Evolutionary conservation across 2,329 filamentous ascomycete genomes (phyloP), one percentile per base, ranked within the genome.

Genomic region (Fusarium hainanense): DNA sequence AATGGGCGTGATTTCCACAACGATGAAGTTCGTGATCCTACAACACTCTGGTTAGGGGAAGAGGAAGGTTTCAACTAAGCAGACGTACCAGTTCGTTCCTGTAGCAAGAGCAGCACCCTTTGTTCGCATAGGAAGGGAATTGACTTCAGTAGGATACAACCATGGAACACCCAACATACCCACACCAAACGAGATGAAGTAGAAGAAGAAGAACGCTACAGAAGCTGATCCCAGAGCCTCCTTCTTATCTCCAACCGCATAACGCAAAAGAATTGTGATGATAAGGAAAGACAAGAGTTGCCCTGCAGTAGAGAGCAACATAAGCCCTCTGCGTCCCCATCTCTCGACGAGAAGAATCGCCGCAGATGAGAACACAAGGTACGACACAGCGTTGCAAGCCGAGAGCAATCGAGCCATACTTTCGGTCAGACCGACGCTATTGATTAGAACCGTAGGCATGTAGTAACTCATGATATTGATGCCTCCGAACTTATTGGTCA

Each of bases 391-490:
- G 43, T 61, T 87, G 65, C 82, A 84, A 0, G 84, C 85, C 0
- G 85, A 82, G 7, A 88, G 78, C 0, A 88, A 75, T 7, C 85
- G 80, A 2, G 85, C 83, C 68, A 85, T 80, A 8, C 74, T 79
- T 48, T 86, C 82, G 2, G 76, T 76, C 7, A 87, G 78, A 1
- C 84, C 84, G 3, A 87, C 85, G 2, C 82, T 85, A 16, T 82
- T 72, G 48, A 86, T 87, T 1, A 87, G 75, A 0, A 88, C 83
- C 0, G 82, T 84, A 0, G 85, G 84, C 0, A 87, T 72, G 44
- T 76, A 77, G 14, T 72, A 63, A 13, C 30, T 54, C 48, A 74
- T 67, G 11, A 63, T 63, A 5, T 49, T 62, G 12, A 62, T 62
- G 1, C 28, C 74, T 0, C 47, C 48, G 13, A 77, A 68, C 10